A percentile compares a stretch with the other conserved stretches of the same genome.
Evolutionary conservation across 2,329 filamentous ascomycete species (phyloP).

Genomic region (Pestalotiopsis fici): DNA sequence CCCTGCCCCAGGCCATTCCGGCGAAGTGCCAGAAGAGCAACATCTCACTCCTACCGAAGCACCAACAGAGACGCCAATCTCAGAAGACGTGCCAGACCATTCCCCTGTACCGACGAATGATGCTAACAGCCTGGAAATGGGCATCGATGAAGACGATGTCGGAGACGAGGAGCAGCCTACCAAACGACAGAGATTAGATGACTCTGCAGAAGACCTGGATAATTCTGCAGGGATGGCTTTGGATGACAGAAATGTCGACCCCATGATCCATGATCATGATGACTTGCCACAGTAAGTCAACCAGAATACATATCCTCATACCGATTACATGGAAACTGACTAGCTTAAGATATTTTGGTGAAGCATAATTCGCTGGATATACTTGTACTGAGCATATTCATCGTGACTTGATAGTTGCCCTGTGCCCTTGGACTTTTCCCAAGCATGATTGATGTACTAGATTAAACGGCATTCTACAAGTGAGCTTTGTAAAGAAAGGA

Average conservation of each 20-base stretch:
- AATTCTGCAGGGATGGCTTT: slow-evolving; percentile 29
- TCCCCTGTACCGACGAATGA: slow-evolving; percentile 12
- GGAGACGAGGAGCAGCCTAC: slow-evolving; percentile 27
- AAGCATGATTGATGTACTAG: neutral
- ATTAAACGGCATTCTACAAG: neutral
- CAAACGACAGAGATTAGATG: slow-evolving; percentile 31
- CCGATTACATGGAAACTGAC: neutral
- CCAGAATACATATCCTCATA: neutral
- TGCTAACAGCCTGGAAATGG: slow-evolving; percentile 17
- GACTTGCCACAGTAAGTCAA: slow-evolving; percentile 25
- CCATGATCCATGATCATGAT: slow-evolving; percentile 26
- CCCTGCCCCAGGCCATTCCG: too few species aligned
- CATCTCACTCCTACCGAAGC: neutral
- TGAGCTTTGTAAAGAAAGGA: neutral
- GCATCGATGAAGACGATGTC: slow-evolving; percentile 17
- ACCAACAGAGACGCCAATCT: neutral
- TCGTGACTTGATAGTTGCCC: neutral
- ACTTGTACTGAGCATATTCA: neutral
- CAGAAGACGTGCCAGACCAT: neutral
- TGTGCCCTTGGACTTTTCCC: neutral
- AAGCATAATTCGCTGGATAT: neutral
- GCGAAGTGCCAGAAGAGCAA: neutral
- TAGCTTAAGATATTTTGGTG: slow-evolving; percentile 2
- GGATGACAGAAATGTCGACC: slow-evolving; percentile 23
- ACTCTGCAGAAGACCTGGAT: slow-evolving; percentile 19